A percentile compares a stretch with the other conserved stretches of the same genome.
Conservation (phyloP, 352 stramenopile genomes). For the Globisporangium camurandrum region DNA sequence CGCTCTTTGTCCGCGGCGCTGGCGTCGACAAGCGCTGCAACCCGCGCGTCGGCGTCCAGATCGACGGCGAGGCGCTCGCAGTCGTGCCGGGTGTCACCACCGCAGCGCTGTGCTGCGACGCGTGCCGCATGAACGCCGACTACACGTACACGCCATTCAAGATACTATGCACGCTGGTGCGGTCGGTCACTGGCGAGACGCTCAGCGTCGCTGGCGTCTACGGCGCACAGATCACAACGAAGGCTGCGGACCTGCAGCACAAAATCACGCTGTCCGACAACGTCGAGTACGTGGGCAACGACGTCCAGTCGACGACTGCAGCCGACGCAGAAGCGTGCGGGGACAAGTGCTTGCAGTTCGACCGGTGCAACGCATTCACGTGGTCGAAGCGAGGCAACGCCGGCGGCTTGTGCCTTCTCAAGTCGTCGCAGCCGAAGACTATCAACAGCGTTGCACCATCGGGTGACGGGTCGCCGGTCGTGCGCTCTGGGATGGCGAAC, state of each 20-base stretch:
- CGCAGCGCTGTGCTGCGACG: not conserved
- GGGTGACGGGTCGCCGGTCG: conserved; percentile 2
- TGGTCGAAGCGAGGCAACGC: conserved; percentile 13
- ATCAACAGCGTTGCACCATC: not conserved
- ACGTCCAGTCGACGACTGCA: conserved; percentile 9
- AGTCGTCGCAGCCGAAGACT: conserved; percentile 6
- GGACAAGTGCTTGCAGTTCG: not conserved
- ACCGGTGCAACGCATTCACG: conserved; percentile 22
- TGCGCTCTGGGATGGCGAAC: conserved; percentile 5
- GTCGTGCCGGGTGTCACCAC: not conserved
- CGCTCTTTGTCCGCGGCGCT: conserved; percentile 10
- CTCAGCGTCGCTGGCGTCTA: not conserved
- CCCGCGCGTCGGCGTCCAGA: not conserved
- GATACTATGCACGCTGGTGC: not conserved
- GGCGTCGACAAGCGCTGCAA: not conserved
- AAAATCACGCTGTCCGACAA: conserved; percentile 15
- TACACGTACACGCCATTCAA: not conserved
- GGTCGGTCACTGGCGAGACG: conserved; percentile 1
- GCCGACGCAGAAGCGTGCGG: conserved; percentile 1
- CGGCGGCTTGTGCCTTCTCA: conserved; percentile 23
- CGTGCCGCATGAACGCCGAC: not conserved
- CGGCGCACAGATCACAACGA: not conserved
- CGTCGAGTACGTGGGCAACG: conserved; percentile 22
- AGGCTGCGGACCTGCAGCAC: not conserved
- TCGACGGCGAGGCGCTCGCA: not conserved